A percentile compares a stretch with the other conserved stretches of the same genome.
Conservation (phyloP, 140 eudicot genomes). For the Erigeron philadelphicus region DNA sequence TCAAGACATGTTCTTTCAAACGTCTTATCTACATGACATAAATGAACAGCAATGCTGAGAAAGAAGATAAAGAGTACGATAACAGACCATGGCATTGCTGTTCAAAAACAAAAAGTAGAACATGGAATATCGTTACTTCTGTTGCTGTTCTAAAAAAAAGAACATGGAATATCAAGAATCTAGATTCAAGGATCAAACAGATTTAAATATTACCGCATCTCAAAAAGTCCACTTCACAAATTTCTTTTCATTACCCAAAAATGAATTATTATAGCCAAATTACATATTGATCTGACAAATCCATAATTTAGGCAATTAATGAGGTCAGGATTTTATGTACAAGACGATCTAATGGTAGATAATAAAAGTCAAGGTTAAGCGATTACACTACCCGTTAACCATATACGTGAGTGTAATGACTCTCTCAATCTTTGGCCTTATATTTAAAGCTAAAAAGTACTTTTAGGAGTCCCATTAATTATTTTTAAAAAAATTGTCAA, state of each 20-base stretch:
- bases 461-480: slow-evolving; percentile 2
- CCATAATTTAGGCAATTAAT: too few species aligned
- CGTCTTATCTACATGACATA: slow-evolving; percentile 65
- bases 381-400: too few species aligned
- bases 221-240: slow-evolving; percentile 15
- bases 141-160: background rate
- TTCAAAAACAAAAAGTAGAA: too few species aligned
- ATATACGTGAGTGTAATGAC: background rate
- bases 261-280: too few species aligned
- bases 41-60: slow-evolving; percentile 18
- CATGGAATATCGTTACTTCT: too few species aligned
- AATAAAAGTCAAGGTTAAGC: too few species aligned
- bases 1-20: slow-evolving; percentile 78
- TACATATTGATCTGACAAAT: too few species aligned
- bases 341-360: too few species aligned
- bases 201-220: slow-evolving; percentile 13
- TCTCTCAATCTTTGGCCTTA: slow-evolving; percentile 1
- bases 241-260: background rate
- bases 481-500: background rate
- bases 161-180: background rate
- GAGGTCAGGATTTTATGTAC: too few species aligned
- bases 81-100: slow-evolving; percentile 1
- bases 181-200: background rate
- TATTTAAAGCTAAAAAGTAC: background rate
- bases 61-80: background rate